A percentile compares a stretch with the other conserved stretches of the same genome.
phyloP scores from a whole-genome alignment of 345 rosid species.

The Citrus cavaleriei region DNA sequence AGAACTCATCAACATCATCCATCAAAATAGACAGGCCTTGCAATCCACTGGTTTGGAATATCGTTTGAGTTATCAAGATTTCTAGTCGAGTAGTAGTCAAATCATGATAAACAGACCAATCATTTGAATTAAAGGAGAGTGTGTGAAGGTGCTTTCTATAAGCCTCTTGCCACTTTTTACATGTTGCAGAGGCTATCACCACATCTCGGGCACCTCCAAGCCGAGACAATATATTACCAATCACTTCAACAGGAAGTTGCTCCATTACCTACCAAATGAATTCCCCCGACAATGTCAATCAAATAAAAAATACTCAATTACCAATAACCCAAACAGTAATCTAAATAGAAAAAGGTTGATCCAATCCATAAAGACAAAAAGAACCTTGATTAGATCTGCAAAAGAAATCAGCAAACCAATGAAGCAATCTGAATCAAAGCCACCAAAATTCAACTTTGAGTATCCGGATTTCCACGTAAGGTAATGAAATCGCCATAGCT shows the following conservation, averaged over 20 bases:
- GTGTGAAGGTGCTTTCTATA: constrained; percentile 61
- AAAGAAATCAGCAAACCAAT: constrained; percentile 1
- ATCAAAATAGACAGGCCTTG: constrained; percentile 64
- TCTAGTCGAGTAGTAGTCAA: constrained; percentile 52
- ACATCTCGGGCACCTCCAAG: constrained; percentile 81
- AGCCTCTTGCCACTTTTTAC: constrained; percentile 86
- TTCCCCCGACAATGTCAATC: background rate
- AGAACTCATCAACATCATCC: constrained; percentile 65
- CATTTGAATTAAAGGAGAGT: constrained; percentile 66
- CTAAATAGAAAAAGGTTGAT: constrained; percentile 1
- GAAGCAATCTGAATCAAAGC: constrained; percentile 8
- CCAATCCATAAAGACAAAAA: constrained; percentile 4
- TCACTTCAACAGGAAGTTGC: constrained; percentile 81
- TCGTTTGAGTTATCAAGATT: constrained; percentile 77
- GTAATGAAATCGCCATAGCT: background rate
- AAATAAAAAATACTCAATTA: constrained; percentile 3
- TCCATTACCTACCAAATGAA: constrained; percentile 41
- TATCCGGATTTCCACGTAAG: background rate
- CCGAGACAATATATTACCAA: constrained; percentile 80
- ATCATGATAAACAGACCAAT: constrained; percentile 58
- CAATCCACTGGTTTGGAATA: constrained; percentile 69
- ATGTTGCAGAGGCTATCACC: constrained; percentile 76
- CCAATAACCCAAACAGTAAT: background rate
- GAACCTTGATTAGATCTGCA: constrained; percentile 1
- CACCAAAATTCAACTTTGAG: background rate